A percentile compares a stretch with the other conserved stretches of the same genome.
phyloP scores from a whole-genome alignment of 306 rosid species.

The Dicorynia guianensis region DNA sequence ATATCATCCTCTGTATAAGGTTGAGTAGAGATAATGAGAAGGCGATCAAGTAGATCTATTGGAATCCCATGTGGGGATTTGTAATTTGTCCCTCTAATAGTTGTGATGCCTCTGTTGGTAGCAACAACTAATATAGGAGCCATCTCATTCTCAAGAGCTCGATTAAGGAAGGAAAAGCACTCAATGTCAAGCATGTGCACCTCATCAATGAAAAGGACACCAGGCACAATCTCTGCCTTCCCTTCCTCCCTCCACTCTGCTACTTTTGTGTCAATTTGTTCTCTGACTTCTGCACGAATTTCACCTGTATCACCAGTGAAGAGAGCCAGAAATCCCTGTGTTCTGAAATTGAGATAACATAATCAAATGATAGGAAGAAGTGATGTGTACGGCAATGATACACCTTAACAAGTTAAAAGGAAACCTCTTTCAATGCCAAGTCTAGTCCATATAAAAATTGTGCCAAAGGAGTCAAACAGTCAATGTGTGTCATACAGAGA shows the following conservation, averaged over 20 bases:
- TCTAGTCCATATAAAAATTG: too few relatives aligned
- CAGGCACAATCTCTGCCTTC: slow-evolving; percentile 97
- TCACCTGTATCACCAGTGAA: slow-evolving; percentile 99
- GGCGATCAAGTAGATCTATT: slow-evolving; percentile 69
- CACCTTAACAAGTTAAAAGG: slow-evolving; percentile 6
- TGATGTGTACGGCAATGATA: neutral
- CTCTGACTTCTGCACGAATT: slow-evolving; percentile 97
- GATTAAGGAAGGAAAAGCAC: slow-evolving; percentile 92
- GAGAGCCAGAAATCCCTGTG: slow-evolving; percentile 96
- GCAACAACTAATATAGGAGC: slow-evolving; percentile 96
- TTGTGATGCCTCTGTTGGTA: slow-evolving; percentile 94
- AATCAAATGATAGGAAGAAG: slow-evolving; percentile 35
- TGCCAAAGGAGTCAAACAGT: neutral
- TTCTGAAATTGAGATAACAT: slow-evolving; percentile 55
- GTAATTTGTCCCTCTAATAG: slow-evolving; percentile 75
- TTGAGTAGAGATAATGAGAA: slow-evolving; percentile 66
- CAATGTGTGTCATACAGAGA: neutral
- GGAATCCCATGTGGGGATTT: slow-evolving; percentile 76
- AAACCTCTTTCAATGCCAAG: neutral
- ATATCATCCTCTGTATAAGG: slow-evolving; percentile 65
- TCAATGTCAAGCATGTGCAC: slow-evolving; percentile 98
- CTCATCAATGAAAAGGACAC: slow-evolving; percentile 93
- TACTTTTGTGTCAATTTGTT: slow-evolving; percentile 97
- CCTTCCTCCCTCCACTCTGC: slow-evolving; percentile 99
- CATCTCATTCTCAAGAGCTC: slow-evolving; percentile 97